phyloP scores from a whole-genome alignment of 495 filamentous ascomycete species.

The Lepidopterella palustris region DNA sequence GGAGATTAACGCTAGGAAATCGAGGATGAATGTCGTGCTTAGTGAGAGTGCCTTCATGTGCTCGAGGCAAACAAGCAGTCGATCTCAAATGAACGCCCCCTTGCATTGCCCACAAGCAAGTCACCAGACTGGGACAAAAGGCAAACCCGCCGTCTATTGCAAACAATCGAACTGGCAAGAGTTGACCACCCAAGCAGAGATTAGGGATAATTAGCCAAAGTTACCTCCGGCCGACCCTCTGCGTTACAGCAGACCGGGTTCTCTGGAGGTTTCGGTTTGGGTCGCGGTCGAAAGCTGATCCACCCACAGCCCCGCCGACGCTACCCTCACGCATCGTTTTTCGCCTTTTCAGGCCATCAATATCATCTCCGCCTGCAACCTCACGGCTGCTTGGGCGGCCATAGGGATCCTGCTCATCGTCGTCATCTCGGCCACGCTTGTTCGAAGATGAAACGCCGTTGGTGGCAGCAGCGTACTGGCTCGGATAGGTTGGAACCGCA shows the following conservation, averaged over 20 bases:
- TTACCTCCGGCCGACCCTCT: slow-evolving; percentile 22
- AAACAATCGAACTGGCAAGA: slow-evolving; percentile 15
- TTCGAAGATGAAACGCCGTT: slow-evolving; percentile 61
- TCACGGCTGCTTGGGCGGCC: slow-evolving; percentile 61
- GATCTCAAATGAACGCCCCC: slow-evolving; percentile 10
- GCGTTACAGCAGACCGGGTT: slow-evolving; percentile 11
- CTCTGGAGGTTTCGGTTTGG: slow-evolving; percentile 19
- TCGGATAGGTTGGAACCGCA: slow-evolving; percentile 50
- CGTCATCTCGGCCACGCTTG: slow-evolving; percentile 70
- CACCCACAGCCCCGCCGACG: slow-evolving; percentile 43
- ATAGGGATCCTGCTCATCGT: slow-evolving; percentile 63
- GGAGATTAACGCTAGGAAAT: slow-evolving; percentile 18
- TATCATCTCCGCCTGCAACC: slow-evolving; percentile 37
- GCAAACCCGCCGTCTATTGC: slow-evolving; percentile 26
- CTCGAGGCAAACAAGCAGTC: slow-evolving; percentile 13
- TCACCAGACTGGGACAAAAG: slow-evolving; percentile 8
- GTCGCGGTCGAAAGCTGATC: slow-evolving; percentile 14
- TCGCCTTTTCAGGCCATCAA: slow-evolving; percentile 70
- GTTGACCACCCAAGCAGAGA: slow-evolving; percentile 12
- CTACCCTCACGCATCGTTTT: slow-evolving; percentile 66
- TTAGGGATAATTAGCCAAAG: slow-evolving; percentile 8
- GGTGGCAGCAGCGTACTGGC: slow-evolving; percentile 54
- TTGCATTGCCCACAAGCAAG: background rate
- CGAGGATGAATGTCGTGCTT: slow-evolving; percentile 9
- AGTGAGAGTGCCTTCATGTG: background rate